Percentiles rank a stretch among this genome's conserved stretches.
These are phyloP conservation scores for Kluyveromyces sp. DNA, from an alignment of 1,139 yeast genomes.

Conservation along the genomic window DNA sequence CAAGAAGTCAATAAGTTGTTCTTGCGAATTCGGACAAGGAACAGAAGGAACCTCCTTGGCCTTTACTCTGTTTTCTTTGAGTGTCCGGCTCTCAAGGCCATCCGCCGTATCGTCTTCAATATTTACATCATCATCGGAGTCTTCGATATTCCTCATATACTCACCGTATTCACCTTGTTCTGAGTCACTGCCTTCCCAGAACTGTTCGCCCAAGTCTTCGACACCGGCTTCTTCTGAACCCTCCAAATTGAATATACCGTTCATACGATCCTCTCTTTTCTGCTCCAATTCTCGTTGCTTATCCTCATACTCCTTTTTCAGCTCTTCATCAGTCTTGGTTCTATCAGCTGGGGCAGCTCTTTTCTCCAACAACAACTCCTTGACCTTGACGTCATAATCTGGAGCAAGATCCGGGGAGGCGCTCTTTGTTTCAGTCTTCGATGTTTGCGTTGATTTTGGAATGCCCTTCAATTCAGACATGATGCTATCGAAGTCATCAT, in stretches of 20 bases:
- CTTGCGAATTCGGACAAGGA: constrained; percentile 54
- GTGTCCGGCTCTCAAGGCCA: constrained; percentile 15
- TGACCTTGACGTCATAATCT: constrained; percentile 66
- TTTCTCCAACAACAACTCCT: constrained; percentile 74
- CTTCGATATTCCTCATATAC: constrained; percentile 22
- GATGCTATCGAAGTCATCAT: constrained; percentile 69
- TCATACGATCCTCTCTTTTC: constrained; percentile 79
- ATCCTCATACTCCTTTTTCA: constrained; percentile 60
- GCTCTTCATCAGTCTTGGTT: constrained; percentile 86
- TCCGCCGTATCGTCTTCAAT: constrained; percentile 21
- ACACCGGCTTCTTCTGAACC: constrained; percentile 46
- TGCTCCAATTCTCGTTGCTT: constrained; percentile 63
- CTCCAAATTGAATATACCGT: constrained; percentile 47
- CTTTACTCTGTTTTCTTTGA: constrained; percentile 5
- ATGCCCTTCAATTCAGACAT: constrained; percentile 50
- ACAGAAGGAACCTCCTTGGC: constrained; percentile 15
- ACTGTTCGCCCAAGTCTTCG: constrained; percentile 60
- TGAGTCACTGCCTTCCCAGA: constrained; percentile 42
- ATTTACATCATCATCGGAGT: constrained; percentile 30
- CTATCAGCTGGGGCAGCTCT: constrained; percentile 95
- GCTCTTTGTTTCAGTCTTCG: constrained; percentile 14
- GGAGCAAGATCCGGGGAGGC: constrained; percentile 22
- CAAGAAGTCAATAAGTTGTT: constrained; percentile 41
- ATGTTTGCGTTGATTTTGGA: constrained; percentile 12
- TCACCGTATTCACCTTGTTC: constrained; percentile 39